Evolutionary conservation across 139 green algal species (phyloP).

Genomic region (Protoeuglena noctilucae): DNA sequence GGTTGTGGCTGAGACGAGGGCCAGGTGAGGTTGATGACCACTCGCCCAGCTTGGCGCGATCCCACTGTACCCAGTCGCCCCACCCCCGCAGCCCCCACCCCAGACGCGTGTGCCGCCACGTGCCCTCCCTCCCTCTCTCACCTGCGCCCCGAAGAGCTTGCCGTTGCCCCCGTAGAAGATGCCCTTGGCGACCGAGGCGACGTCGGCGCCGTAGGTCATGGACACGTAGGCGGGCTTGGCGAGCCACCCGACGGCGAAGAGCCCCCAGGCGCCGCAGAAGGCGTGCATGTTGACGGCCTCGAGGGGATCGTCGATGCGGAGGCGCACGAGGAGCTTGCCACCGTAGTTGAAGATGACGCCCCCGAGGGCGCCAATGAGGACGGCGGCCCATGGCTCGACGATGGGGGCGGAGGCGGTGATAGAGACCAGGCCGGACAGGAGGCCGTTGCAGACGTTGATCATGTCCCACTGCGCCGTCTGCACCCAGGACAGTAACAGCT

Average conservation of each 20-base stretch:
- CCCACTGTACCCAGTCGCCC: no score
- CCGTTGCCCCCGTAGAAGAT: slow-evolving; percentile 33
- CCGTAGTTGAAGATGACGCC: slow-evolving; percentile 28
- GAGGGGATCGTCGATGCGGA: slow-evolving; percentile 53
- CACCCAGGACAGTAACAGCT: slow-evolving; percentile 17
- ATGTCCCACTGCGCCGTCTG: slow-evolving; percentile 5
- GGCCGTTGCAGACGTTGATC: slow-evolving; percentile 20
- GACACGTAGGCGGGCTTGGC: slow-evolving; percentile 28
- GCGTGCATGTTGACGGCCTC: slow-evolving; percentile 58
- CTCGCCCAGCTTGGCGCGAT: no score
- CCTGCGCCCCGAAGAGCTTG: slow-evolving; percentile 19
- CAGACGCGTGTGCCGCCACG: no score
- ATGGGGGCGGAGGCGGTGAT: slow-evolving; percentile 41
- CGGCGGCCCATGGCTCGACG: slow-evolving; percentile 57
- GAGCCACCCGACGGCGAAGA: slow-evolving; percentile 35
- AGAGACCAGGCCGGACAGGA: slow-evolving; percentile 52
- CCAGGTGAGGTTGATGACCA: no score
- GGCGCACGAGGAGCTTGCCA: slow-evolving; percentile 24
- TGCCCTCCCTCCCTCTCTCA: no score
- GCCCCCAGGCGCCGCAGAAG: slow-evolving; percentile 34
- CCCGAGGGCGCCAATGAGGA: slow-evolving; percentile 50
- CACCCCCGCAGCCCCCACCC: no score
- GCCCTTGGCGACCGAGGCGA: slow-evolving; percentile 13
- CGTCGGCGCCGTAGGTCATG: slow-evolving; percentile 31
- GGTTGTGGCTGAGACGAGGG: no score